Evolutionary conservation across 2,329 filamentous ascomycete genomes (phyloP), one percentile per base, ranked within the genome.

Genomic region (Mycocentrospora acerina): DNA sequence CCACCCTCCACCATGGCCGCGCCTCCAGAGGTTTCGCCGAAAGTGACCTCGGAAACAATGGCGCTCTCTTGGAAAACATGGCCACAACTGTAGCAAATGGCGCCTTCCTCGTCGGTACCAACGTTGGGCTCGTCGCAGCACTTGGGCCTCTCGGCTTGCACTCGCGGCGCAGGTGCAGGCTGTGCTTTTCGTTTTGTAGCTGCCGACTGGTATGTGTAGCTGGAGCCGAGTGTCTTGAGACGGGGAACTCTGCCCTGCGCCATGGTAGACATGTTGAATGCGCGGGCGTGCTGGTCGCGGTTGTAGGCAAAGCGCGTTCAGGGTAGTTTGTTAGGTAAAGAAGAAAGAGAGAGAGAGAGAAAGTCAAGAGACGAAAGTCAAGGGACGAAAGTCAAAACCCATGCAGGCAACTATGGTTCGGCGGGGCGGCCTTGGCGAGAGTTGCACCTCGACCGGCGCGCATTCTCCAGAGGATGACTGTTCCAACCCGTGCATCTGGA

Each of bases 1-100:
- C 85, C 90, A 64, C 93, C 93, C 66, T 96, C 89, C 13, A 96
- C 89, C 34, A 94, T 80, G 35, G 91, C 90, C 32, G 88, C 89
- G 57, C 93, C 93, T 24, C 82, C 83, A 0, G 88, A 82, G 18
- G 82, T 86, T 72, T 98, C 91, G 50, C 90, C 90, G 60, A 97
- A 98, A 15, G 85, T 85, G 46, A 97, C 81, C 66, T 98, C 93
- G 32, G 89, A 81, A 42, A 96, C 90, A 47, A 97, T 95, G 60
- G 94, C 90, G 62, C 82, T 84, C 61, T 94, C 86, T 54, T 87
- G 85, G 39, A 91, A 81, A 51, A 95, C 82, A 44, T 82, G 84
- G 77, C 90, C 91, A 67, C 93, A 97, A 31, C 81, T 85, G 45
- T 83, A 81, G 70, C 93, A 97, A 37, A 52, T 43, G 11, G 37